Evolutionary conservation across 2,329 filamentous ascomycete species (phyloP).

Genomic region (Stachybotrys elegans): DNA sequence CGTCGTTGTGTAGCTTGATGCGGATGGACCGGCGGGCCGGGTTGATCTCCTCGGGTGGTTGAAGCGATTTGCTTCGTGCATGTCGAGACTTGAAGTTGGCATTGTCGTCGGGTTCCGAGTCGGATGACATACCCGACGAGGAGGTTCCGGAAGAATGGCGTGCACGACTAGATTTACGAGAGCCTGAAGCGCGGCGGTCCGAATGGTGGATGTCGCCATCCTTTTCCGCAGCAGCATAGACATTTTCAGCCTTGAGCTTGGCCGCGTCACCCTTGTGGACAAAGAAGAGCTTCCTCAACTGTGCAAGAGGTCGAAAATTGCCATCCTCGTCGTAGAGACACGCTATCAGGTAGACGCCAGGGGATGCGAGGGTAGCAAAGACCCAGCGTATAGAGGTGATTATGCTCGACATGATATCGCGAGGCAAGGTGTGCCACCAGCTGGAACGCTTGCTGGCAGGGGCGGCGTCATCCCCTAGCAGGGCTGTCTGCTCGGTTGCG

Average conservation of each 20-base stretch:
- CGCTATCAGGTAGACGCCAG: slow-evolving; percentile 75
- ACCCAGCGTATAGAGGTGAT: slow-evolving; percentile 74
- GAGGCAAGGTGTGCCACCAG: slow-evolving; percentile 55
- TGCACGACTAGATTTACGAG: slow-evolving; percentile 20
- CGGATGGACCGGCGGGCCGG: slow-evolving; percentile 76
- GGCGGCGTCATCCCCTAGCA: slow-evolving; percentile 36
- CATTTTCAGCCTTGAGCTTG: slow-evolving; percentile 33
- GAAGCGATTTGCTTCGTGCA: slow-evolving; percentile 58
- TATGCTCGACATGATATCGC: slow-evolving; percentile 66
- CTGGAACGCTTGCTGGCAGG: slow-evolving; percentile 30
- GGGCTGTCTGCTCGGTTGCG: slow-evolving; percentile 60
- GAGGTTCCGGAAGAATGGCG: slow-evolving; percentile 32
- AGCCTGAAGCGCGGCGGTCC: slow-evolving; percentile 16
- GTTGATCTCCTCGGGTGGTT: slow-evolving; percentile 54
- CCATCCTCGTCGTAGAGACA: slow-evolving; percentile 80
- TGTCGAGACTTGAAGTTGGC: slow-evolving; percentile 37
- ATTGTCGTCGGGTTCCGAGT: slow-evolving; percentile 59
- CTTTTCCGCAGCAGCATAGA: slow-evolving; percentile 19
- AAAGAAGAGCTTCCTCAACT: slow-evolving; percentile 61
- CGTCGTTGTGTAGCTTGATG: slow-evolving; percentile 84
- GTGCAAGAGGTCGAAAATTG: slow-evolving; percentile 71
- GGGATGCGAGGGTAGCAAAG: slow-evolving; percentile 71
- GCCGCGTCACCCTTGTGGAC: slow-evolving; percentile 33
- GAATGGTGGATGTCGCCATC: slow-evolving; percentile 16
- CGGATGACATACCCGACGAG: slow-evolving; percentile 65